A percentile compares a stretch with the other conserved stretches of the same genome.
Conservation (phyloP, 805 yeast species). For the Wickerhamiella sergipiensis region DNA sequence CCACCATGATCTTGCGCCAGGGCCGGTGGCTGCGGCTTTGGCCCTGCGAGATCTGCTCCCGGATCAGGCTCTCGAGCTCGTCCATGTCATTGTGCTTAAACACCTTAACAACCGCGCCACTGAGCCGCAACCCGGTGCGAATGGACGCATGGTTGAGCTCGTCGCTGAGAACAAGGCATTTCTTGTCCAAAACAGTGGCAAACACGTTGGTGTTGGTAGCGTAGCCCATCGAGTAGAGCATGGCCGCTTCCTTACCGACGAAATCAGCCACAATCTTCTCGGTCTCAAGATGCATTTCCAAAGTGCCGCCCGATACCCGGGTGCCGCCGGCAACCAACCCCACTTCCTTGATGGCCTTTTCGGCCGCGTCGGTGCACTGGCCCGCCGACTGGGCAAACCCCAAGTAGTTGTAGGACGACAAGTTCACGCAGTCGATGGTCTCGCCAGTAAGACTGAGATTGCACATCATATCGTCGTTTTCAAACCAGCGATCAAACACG, state of each 20-base stretch:
- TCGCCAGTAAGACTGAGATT: constrained; percentile 65
- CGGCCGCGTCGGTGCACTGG: constrained; percentile 68
- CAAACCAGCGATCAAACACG: constrained; percentile 64
- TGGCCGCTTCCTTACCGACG: constrained; percentile 79
- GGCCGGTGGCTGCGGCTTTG: constrained; percentile 94
- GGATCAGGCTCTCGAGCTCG: constrained; percentile 56
- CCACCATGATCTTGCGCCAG: constrained; percentile 66
- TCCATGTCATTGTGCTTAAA: constrained; percentile 87
- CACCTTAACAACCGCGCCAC: constrained; percentile 87
- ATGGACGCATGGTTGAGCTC: constrained; percentile 92
- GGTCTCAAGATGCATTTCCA: constrained; percentile 57
- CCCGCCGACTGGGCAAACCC: constrained; percentile 97
- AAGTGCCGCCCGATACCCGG: constrained; percentile 58
- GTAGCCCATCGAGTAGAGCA: constrained; percentile 86
- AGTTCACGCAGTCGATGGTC: constrained; percentile 63
- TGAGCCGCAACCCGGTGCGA: constrained; percentile 82
- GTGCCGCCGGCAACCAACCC: constrained; percentile 77
- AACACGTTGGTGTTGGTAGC: constrained; percentile 89
- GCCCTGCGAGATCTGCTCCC: constrained; percentile 83
- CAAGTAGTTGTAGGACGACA: constrained; percentile 82
- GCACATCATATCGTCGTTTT: constrained; percentile 38
- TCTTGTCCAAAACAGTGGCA: constrained; percentile 67
- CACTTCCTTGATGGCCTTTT: constrained; percentile 44
- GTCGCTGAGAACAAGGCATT: constrained; percentile 85
- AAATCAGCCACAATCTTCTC: constrained; percentile 71